Evolutionary conservation across 2,329 filamentous ascomycete species (phyloP).

Genomic region (Fusarium bulbicola): DNA sequence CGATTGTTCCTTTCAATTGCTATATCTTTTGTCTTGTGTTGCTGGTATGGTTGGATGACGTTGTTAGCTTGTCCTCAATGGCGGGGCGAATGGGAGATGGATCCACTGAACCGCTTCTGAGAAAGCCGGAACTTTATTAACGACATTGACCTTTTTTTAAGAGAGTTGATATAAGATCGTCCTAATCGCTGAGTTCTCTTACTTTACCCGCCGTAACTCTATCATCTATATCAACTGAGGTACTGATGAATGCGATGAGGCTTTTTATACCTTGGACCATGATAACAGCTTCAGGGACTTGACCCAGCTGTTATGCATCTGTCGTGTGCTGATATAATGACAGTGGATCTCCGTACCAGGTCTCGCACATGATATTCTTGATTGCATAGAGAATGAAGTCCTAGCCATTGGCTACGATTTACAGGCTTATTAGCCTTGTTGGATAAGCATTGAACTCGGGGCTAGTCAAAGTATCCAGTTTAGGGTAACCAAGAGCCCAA

Average conservation of each 20-base stretch:
- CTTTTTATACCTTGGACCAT: neutral
- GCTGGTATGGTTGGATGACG: constrained; percentile 24
- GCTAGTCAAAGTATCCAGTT: neutral
- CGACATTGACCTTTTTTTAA: neutral
- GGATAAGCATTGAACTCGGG: neutral
- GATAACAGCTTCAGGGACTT: neutral
- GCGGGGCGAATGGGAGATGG: constrained; percentile 26
- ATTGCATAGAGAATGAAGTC: neutral
- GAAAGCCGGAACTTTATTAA: neutral
- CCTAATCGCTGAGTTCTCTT: neutral
- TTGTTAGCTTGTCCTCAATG: constrained; percentile 18
- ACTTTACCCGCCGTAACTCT: neutral
- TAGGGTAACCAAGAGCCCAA: neutral
- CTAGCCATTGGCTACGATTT: neutral
- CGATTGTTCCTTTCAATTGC: neutral
- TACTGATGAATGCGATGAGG: neutral
- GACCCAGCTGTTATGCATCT: neutral
- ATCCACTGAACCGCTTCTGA: constrained; percentile 5
- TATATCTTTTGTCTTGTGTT: constrained; percentile 10
- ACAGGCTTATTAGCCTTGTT: neutral
- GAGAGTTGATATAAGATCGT: neutral
- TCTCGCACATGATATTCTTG: neutral
- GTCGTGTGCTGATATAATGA: neutral
- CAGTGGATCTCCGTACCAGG: neutral
- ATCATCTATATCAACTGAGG: neutral